Evolutionary conservation across 2,329 filamentous ascomycete genomes (phyloP).

Genomic region (Neurospora sp.): DNA sequence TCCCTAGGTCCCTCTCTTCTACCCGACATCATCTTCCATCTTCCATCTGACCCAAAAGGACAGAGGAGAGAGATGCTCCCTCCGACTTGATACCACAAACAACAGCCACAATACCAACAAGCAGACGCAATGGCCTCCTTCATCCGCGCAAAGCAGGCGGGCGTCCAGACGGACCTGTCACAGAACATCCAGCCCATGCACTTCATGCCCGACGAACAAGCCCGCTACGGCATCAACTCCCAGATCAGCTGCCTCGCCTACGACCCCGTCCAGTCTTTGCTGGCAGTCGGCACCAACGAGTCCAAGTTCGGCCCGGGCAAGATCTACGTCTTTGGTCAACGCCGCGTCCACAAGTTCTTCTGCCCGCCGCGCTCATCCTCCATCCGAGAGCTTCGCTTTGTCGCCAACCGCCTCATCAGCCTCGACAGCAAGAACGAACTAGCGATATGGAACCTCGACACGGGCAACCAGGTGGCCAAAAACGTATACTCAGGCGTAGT

Average conservation of each 20-base stretch:
- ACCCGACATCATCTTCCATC: not conserved
- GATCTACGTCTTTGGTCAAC: constrained; percentile 81
- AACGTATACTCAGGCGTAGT: constrained; percentile 71
- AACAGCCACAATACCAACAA: not conserved
- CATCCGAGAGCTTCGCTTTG: constrained; percentile 72
- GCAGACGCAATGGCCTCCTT: constrained; percentile 64
- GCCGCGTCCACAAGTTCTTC: constrained; percentile 68
- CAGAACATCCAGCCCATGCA: constrained; percentile 66
- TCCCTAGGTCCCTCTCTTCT: not conserved
- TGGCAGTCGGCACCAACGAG: constrained; percentile 85
- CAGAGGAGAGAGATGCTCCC: not conserved
- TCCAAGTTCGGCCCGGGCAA: constrained; percentile 77
- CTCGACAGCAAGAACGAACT: constrained; percentile 82
- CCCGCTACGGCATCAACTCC: constrained; percentile 73
- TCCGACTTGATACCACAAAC: not conserved
- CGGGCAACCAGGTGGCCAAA: constrained; percentile 54
- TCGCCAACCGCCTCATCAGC: constrained; percentile 73
- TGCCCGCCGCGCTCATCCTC: constrained; percentile 62
- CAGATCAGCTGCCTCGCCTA: constrained; percentile 76
- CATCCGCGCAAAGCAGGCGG: constrained; percentile 84
- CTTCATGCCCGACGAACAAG: constrained; percentile 77
- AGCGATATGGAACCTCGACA: constrained; percentile 70
- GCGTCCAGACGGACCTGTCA: constrained; percentile 85
- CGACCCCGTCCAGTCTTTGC: constrained; percentile 85
- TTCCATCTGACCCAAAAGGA: not conserved